These are phyloP conservation scores for Volvariella volvacea DNA, from an alignment of 1,284 basidiomycete genomes.

Conservation along the genomic window DNA sequence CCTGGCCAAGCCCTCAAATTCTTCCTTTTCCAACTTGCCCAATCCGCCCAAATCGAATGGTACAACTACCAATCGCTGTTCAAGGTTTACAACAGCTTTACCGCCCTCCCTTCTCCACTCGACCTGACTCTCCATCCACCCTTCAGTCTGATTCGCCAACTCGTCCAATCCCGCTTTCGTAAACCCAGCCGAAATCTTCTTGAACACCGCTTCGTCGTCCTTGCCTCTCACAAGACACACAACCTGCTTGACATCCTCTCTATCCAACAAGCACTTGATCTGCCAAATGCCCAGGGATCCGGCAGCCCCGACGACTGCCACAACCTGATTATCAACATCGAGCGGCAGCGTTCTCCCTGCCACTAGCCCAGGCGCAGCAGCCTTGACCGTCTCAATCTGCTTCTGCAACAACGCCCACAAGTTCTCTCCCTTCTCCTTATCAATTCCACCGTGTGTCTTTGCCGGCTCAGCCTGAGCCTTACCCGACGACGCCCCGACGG, in stretches of 20 bases:
- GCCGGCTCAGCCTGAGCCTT: too few relatives aligned
- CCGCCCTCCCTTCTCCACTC: not conserved
- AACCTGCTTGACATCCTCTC: constrained; percentile 8
- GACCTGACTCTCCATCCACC: constrained; percentile 3
- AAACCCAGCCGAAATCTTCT: constrained; percentile 8
- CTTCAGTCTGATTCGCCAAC: constrained; percentile 3
- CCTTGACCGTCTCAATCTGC: constrained; percentile 6
- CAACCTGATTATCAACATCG: constrained; percentile 4
- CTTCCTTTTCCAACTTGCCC: constrained; percentile 4
- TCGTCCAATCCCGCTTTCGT: constrained; percentile 5
- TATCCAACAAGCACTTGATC: constrained; percentile 9
- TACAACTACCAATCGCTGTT: constrained; percentile 10
- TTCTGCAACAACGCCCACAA: constrained; percentile 5
- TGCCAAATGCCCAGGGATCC: constrained; percentile 13
- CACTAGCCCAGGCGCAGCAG: too few relatives aligned
- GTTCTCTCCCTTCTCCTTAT: constrained; percentile 2
- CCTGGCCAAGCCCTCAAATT: constrained; percentile 8
- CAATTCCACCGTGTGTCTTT: too few relatives aligned
- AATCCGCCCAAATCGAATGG: constrained; percentile 11
- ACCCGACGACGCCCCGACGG: too few relatives aligned
- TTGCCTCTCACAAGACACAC: constrained; percentile 10
- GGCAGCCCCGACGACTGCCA: constrained; percentile 11
- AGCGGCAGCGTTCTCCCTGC: too few relatives aligned
- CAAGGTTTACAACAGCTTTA: constrained; percentile 2
- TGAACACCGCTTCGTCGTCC: constrained; percentile 5